These are phyloP conservation scores for Nemania bipapillata DNA, from an alignment of 2,329 filamentous ascomycete genomes.

Conservation along the genomic window DNA sequence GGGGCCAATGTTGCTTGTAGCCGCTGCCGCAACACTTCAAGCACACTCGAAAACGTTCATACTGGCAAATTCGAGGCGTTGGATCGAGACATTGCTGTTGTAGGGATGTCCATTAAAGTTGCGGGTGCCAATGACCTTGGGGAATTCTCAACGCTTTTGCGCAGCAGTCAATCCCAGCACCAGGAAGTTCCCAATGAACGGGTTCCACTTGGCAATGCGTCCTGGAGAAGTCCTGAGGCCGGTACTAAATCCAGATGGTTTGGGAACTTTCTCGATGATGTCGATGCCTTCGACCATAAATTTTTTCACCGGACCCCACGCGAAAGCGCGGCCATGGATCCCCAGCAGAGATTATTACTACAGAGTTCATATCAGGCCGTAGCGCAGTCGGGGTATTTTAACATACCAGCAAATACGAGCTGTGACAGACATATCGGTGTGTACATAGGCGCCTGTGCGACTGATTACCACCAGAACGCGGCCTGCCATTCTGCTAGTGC, in stretches of 20 bases:
- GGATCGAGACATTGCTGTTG: constrained; percentile 53
- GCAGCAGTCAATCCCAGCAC: constrained; percentile 46
- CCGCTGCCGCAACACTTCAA: too few relatives aligned
- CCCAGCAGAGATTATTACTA: constrained; percentile 38
- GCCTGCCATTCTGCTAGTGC: constrained; percentile 52
- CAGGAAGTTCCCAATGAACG: constrained; percentile 41
- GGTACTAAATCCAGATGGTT: constrained; percentile 43
- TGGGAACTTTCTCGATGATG: constrained; percentile 44
- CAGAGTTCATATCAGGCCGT: constrained; percentile 46
- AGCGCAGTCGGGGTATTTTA: constrained; percentile 48
- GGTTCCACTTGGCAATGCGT: too few relatives aligned
- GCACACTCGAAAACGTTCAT: too few relatives aligned
- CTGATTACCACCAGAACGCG: constrained; percentile 58
- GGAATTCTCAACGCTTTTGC: constrained; percentile 51
- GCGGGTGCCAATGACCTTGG: constrained; percentile 52
- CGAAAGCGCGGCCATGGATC: constrained; percentile 38
- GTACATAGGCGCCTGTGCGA: constrained; percentile 52
- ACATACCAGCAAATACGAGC: too few relatives aligned
- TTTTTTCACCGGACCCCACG: constrained; percentile 44
- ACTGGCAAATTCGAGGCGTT: too few relatives aligned
- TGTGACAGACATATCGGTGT: constrained; percentile 49
- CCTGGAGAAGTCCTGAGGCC: too few relatives aligned
- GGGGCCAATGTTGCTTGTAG: too few relatives aligned
- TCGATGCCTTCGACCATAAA: constrained; percentile 46
- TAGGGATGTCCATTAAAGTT: constrained; percentile 53